Base-by-base conservation (phyloP, 1,284 basidiomycete species). In the Austroboletus niveus region DNA sequence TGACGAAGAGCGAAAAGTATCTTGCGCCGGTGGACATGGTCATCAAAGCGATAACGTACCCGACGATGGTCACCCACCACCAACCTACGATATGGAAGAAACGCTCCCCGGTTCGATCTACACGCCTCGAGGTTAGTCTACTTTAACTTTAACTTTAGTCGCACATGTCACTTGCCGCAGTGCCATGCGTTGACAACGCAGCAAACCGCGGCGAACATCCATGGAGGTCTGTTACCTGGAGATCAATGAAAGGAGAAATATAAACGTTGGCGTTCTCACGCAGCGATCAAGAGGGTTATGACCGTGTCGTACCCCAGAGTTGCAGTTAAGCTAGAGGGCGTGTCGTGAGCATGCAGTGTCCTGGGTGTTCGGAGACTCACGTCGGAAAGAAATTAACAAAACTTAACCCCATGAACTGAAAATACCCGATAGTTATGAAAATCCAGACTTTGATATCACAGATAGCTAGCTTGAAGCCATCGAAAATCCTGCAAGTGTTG, bases 361-460 rank as follows among this genome's bases (percentile, higher is more conserved):
- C 22, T 9, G 29, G 7, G 8, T 29, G 22, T 9, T 29, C 14
- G 15, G 15, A 35, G 6, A 69, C 76, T 48, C 58, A 84, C 80
- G 84, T 86, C 14, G 83, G 84, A 71, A 88, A 90, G 74, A 87
- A 90, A 57, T 84, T 81, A 48, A 85, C 81, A 64, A 87, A 89
- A 42, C 83, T 85, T 29, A 87, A 69, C 0, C 86, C 85, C 12
- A 89, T 62, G 8, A 81, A 63, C 55, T 80, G 78, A 0, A 76
- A 63, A 32, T 74, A 77, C 5, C 67, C 67, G 74, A 83, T 78
- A 12, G 86, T 38, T 42, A 81, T 72, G 57, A 90, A 83, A 20
- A 88, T 64, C 24, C 66, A 69, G 1, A 87, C 80, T 62, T 85
- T 83, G 20, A 76, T 73, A 59, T 90, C 87, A 51, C 75, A 79